These are phyloP conservation scores for Xylaria sp. DNA, from an alignment of 2,329 filamentous ascomycete genomes.

Conservation along the genomic window DNA sequence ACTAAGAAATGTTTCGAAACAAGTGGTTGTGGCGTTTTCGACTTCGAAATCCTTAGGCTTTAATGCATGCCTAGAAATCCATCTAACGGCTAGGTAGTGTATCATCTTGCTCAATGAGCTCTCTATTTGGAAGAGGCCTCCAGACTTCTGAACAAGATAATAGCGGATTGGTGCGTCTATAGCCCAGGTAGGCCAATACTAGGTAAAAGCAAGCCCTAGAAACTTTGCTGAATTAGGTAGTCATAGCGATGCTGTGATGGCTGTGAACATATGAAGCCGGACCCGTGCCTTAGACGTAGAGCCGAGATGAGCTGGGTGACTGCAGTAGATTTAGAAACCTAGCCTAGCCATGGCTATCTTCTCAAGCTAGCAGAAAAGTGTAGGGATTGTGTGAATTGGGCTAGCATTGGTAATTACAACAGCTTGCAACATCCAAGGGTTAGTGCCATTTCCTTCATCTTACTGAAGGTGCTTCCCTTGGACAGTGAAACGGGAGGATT, in stretches of 20 bases:
- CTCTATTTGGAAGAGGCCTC: slow-evolving; percentile 26
- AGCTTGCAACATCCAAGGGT: slow-evolving; percentile 3
- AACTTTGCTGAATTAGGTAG: slow-evolving; percentile 2
- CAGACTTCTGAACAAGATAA: slow-evolving; percentile 4
- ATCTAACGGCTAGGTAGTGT: slow-evolving; percentile 8
- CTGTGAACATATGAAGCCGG: slow-evolving; percentile 23
- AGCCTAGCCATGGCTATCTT: too few species aligned
- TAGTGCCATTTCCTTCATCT: background rate
- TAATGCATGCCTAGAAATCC: background rate
- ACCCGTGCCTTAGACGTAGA: slow-evolving; percentile 1
- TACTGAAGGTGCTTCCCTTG: slow-evolving; percentile 9
- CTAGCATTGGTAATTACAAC: slow-evolving; percentile 15
- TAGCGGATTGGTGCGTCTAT: background rate
- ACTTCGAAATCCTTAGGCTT: background rate
- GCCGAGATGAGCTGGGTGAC: slow-evolving; percentile 26
- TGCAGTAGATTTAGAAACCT: slow-evolving; percentile 11
- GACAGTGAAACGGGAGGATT: slow-evolving; percentile 25
- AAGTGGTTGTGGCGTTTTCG: slow-evolving; percentile 12
- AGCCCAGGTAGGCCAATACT: background rate
- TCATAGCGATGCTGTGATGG: background rate
- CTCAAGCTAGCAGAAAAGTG: background rate
- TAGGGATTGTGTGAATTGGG: slow-evolving; percentile 3
- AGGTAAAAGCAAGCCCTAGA: background rate
- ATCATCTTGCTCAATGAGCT: slow-evolving; percentile 8
- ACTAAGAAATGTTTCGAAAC: background rate